A percentile compares a stretch with the other conserved stretches of the same genome.
Evolutionary conservation across 23 red algal species (phyloP).

Genomic region (Gracilaria domingensis): DNA sequence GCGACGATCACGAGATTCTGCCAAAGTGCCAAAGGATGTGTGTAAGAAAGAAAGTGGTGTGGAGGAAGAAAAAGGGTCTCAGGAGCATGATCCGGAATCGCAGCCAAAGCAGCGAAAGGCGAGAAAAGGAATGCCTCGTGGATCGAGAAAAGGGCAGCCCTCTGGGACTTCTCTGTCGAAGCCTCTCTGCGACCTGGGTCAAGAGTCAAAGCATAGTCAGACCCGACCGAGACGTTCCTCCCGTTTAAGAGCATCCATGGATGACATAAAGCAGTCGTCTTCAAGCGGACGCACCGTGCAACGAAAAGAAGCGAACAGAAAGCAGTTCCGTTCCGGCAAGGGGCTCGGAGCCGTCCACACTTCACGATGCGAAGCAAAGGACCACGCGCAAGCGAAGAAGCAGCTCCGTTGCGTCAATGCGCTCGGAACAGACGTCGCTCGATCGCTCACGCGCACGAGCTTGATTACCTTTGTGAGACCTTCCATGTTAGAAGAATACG

Average conservation of each 20-base stretch:
- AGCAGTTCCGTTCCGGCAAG: no score
- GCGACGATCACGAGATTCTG: not conserved
- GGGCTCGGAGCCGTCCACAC: no score
- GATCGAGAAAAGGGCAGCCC: not conserved
- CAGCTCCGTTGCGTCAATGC: no score
- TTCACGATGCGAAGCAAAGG: no score
- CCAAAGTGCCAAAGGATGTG: not conserved
- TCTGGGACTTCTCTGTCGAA: not conserved
- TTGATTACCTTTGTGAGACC: no score
- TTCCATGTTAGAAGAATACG: no score
- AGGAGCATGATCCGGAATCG: not conserved
- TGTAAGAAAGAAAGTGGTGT: not conserved
- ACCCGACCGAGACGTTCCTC: not conserved
- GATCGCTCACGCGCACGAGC: no score
- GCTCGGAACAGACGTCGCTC: no score
- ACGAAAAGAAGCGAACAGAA: no score
- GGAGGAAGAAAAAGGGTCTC: not conserved
- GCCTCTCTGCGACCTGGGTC: not conserved
- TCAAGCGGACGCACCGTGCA: no score
- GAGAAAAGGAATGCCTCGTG: not conserved
- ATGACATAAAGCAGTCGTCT: no score
- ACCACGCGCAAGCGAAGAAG: no score
- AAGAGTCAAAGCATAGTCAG: not conserved
- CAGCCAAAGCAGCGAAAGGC: not conserved
- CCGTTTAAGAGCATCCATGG: not conserved